Base-by-base conservation (phyloP, 805 yeast genomes). In the Priceomyces medius region DNA sequence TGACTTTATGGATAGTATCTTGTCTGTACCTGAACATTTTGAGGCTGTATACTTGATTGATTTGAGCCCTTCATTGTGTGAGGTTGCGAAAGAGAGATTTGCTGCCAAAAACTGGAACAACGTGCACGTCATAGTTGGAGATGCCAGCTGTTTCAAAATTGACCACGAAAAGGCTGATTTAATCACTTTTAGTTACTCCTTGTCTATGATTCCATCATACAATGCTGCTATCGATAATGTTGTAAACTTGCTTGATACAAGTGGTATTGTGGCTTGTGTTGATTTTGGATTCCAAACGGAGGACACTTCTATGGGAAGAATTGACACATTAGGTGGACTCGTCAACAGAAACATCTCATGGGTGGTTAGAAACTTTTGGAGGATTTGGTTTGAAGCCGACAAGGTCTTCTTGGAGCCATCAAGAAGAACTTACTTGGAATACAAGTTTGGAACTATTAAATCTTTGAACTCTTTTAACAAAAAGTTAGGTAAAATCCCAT, bases 331-430 rank as follows among this genome's bases (percentile, higher is more conserved):
- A 26, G 95, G 95, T 39, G 93, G 95, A 7, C 66, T 81, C 49
- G 74, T 74, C 23, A 76, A 79, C 53, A 73, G 95, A 55, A 85
- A 85, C 58, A 81, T 78, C 46, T 83, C 88, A 20, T 86, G 95
- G 95, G 46, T 83, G 42, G 72, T 77, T 38, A 73, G 95, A 58
- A 84, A 87, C 21, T 87, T 86, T 58, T 86, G 95, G 95, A 76
- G 89, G 56, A 68, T 83, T 33, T 87, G 95, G 95, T 86, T 87
- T 61, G 95, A 86, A 62, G 83, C 83, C 40, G 95, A 86, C 61
- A 76, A 82, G 42, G 95, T 86, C 2, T 83, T 79, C 53, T 73
- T 86, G 50, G 95, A 86, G 56, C 80, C 89, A 23, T 76, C 88
- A 6, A 79, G 95, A 66, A 79, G 95, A 65, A 88, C 83, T 55